phyloP scores from a whole-genome alignment of 2,329 filamentous ascomycete genomes.

The Xylaria sp. region DNA sequence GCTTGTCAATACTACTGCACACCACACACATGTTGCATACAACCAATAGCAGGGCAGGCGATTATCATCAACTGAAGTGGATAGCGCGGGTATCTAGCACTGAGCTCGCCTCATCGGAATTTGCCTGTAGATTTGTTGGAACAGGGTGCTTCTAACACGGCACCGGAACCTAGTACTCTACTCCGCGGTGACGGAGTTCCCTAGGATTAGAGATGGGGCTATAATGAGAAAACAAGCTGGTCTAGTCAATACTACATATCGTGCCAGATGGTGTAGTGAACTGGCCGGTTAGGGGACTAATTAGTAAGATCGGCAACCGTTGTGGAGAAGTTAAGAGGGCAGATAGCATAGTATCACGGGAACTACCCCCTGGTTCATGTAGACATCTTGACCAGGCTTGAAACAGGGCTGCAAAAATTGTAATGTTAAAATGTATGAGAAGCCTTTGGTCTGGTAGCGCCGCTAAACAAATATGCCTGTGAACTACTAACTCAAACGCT shows the following conservation, averaged over 20 bases:
- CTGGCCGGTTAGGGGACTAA: slow-evolving; percentile 16
- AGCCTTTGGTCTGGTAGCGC: neutral
- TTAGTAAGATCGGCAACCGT: slow-evolving; percentile 27
- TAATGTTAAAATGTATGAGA: neutral
- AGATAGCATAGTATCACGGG: neutral
- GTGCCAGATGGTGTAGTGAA: no score
- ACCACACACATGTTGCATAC: neutral
- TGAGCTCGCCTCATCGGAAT: slow-evolving; percentile 3
- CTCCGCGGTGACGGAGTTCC: slow-evolving; percentile 21
- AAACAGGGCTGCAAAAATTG: neutral
- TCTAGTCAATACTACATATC: neutral
- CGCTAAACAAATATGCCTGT: no score
- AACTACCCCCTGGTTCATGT: neutral
- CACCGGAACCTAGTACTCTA: slow-evolving; percentile 1
- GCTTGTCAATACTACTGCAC: neutral
- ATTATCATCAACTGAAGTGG: neutral
- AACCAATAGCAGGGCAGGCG: slow-evolving; percentile 3
- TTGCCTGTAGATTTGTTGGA: slow-evolving; percentile 12
- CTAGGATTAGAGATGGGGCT: slow-evolving; percentile 13
- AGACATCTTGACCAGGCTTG: neutral
- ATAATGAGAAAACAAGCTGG: neutral
- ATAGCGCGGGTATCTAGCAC: neutral
- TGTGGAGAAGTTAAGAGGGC: slow-evolving; percentile 11
- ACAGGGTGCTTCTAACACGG: slow-evolving; percentile 5
- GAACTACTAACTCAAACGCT: no score